Base-by-base conservation (phyloP, 129 eudicot genomes). In the Chrysanthemum seticuspe region DNA sequence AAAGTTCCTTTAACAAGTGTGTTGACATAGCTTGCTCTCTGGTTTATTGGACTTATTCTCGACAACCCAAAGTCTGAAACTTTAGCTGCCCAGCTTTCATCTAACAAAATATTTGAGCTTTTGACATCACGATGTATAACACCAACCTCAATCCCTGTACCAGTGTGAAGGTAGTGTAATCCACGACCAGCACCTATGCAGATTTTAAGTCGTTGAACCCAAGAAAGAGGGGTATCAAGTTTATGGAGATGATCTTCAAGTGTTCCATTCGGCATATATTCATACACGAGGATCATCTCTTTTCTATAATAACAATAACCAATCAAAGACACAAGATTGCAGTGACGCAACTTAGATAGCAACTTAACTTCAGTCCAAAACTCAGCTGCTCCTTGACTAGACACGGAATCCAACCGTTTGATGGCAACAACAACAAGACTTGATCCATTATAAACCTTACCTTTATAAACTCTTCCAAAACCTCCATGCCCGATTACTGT, bases 181-280 rank as follows among this genome's bases (percentile, higher is more conserved):
- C 83, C 83, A 16, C 74, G 78, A 21, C 69, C 77, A 0, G 73
- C 78, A 40, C 78, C 82, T 13, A 78, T 64, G 78, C 79, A 79
- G 13, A 73, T 73, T n/a, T 79, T 73, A 47, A 79, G 71, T 21
- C 83, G 74, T 19, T 31, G 71, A n/a, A 48, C n/a, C 83, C 83
- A 79, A 49, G 78, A 49, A 56, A 79, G 68, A 66, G 64, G 61
- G 67, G 65, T 51, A 2, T 34, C 51, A 27, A 6, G 76, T 52
- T 79, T 73, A 21, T 79, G 83, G 14, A 79, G 64, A 23, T 79
- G 73, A 21, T 67, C 79, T 14, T 67, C 75, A 5, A 79, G 74
- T 21, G 83, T 73, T 13, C 75, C 71, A 49, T 58, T 52, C 60
- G 68, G 23, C 65, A 79, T 73, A 23, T 79, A 79, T 27, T 78